Base-by-base conservation (phyloP, 306 rosid genomes). In the Vigna hirtella region DNA sequence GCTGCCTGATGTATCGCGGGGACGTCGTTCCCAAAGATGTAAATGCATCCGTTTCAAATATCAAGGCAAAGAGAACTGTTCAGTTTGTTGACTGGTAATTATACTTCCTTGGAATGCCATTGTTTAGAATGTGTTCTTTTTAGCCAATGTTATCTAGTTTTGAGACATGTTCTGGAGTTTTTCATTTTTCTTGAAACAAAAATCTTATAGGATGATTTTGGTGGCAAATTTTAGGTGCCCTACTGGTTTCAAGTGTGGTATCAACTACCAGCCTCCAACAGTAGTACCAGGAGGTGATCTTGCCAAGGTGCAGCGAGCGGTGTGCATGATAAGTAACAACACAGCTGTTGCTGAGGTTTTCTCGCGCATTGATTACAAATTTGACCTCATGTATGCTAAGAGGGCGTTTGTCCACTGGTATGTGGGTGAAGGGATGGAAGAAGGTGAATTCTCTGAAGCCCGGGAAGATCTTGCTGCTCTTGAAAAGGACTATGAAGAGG, bases 21-120 rank as follows among this genome's bases (percentile, higher is more conserved):
- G 96, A 91, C 45, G 96, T 91, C n/a, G 93, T 89, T n/a, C 96
- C 96, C 40, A 91, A 91, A 79, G 96, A 91, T 73, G 96, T 91
- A 15, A 91, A 91, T 79, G 86, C 84, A 50, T 84, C 91, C 62
- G 90, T 91, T 70, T 84, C 91, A 13, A 87, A 90, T 69, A 89
- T 91, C 79, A 91, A 88, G 84, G 77, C 96, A 48, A 88, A 87
- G 84, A 66, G 93, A 32, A 89, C 96, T 2, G 80, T 91, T 78
- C 93, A 91, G 53, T 89, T 91, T 88, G 96, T 88, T 66, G 96
- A 90, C 84, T 90, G 93, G 96, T 90, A 78, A 88, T 76, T 77
- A 71, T 14, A 57, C 76, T 79, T 72, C 59, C 43, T 59, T 76
- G 16, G 48, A 67, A 38, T 52, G 1, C 3, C 78, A 24, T 42